A percentile compares a stretch with the other conserved stretches of the same genome.
Evolutionary conservation across 73 alveolate genomes (phyloP).

Genomic region (Effrenium voratum): DNA sequence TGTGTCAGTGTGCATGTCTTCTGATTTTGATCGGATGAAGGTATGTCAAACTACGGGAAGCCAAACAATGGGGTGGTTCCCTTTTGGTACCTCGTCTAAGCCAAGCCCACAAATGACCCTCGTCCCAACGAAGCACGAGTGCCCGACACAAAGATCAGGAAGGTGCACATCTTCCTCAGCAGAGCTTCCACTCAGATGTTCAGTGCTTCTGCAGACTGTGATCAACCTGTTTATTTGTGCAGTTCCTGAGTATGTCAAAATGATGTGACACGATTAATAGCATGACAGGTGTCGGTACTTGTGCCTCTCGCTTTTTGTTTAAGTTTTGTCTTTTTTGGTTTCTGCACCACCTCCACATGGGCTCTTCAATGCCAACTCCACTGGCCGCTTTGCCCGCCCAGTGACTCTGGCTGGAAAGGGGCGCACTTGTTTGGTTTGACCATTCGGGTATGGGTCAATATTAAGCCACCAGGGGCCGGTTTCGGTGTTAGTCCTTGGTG

Average conservation of each 20-base stretch:
- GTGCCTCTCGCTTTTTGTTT: no score
- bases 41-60: background rate
- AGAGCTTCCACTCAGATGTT: background rate
- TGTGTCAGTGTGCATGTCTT: background rate
- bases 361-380: no score
- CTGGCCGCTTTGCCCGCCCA: no score
- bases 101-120: background rate
- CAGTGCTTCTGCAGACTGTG: background rate
- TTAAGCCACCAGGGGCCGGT: no score
- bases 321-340: no score
- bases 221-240: background rate
- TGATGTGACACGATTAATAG: background rate
- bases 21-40: background rate
- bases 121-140: background rate
- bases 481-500: no score
- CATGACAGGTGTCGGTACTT: no score
- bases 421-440: no score
- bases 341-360: no score
- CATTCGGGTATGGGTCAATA: no score
- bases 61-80: background rate
- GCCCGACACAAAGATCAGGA: constrained; percentile 47
- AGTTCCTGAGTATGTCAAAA: background rate
- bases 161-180: constrained; percentile 69
- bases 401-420: no score
- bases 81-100: background rate